These are phyloP conservation scores for Fraxinus xanthoxyloides DNA, from an alignment of 305 asterid genomes.

Conservation along the genomic window DNA sequence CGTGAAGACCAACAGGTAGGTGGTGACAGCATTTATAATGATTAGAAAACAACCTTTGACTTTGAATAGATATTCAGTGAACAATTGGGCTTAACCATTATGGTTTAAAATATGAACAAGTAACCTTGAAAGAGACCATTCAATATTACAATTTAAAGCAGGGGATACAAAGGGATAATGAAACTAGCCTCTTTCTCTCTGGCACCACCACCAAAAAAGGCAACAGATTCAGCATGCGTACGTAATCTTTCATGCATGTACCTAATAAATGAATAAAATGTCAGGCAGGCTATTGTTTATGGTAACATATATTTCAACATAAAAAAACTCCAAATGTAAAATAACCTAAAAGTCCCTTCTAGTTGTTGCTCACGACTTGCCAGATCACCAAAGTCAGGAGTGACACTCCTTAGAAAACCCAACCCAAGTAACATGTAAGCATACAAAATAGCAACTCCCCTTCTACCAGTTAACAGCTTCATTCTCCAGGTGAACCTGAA, in stretches of 20 bases:
- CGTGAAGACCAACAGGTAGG: neutral
- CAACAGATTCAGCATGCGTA: constrained; percentile 99
- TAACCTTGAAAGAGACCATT: neutral
- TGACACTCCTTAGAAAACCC: constrained; percentile 86
- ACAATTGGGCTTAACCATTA: neutral
- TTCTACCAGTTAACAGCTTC: constrained; percentile 88
- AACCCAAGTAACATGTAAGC: constrained; percentile 97
- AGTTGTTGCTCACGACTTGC: constrained; percentile 82
- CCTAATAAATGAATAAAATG: constrained; percentile 44
- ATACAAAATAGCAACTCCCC: constrained; percentile 87
- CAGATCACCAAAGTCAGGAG: constrained; percentile 94
- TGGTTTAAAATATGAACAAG: neutral
- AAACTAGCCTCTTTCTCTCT: constrained; percentile 82
- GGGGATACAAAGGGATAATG: neutral
- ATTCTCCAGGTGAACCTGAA: constrained; percentile 99
- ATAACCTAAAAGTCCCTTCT: constrained; percentile 96
- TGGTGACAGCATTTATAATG: neutral
- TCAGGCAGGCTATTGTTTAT: constrained; percentile 19
- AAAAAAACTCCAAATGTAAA: constrained; percentile 25
- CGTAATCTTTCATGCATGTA: constrained; percentile 98
- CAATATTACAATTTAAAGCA: neutral
- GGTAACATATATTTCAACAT: constrained; percentile 15
- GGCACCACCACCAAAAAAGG: constrained; percentile 97
- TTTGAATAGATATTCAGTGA: neutral
- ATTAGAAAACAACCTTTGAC: neutral